A percentile compares a stretch with the other conserved stretches of the same genome.
phyloP scores from a whole-genome alignment of 306 rosid species.

The Astragalus membranaceus region DNA sequence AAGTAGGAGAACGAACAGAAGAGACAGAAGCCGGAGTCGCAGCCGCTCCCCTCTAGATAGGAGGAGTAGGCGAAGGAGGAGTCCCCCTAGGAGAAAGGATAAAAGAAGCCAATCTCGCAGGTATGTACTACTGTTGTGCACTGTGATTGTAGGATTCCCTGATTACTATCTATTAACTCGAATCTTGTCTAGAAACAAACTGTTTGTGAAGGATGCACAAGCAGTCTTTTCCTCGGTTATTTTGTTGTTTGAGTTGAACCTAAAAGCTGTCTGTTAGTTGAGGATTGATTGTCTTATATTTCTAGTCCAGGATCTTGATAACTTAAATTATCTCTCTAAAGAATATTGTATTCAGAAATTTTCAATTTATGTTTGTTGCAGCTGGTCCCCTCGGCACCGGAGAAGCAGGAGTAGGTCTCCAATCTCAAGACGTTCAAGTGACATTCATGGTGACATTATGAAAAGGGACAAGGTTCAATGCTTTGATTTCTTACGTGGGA shows the following conservation, averaged over 20 bases:
- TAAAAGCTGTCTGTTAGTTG: conserved; percentile 6
- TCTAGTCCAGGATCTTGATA: conserved; percentile 11
- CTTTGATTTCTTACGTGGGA: conserved; percentile 68
- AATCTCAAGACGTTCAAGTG: conserved; percentile 47
- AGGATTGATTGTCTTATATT: not conserved
- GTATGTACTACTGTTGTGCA: conserved; percentile 31
- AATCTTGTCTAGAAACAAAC: not conserved
- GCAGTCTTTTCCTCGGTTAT: not conserved
- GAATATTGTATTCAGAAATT: not conserved
- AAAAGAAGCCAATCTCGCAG: conserved; percentile 81
- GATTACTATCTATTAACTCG: conserved; percentile 6
- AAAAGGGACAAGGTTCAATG: conserved; percentile 64
- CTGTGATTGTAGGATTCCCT: conserved; percentile 18
- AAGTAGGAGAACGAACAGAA: conserved; percentile 40
- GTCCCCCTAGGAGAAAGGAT: conserved; percentile 68
- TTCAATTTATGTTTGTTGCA: conserved; percentile 39
- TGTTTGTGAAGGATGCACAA: not conserved
- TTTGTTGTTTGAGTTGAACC: conserved; percentile 9
- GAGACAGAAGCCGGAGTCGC: conserved; percentile 61
- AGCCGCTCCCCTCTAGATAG: conserved; percentile 63
- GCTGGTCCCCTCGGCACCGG: conserved; percentile 64
- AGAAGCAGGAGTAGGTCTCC: conserved; percentile 95
- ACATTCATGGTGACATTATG: conserved; percentile 42
- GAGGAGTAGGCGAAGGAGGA: conserved; percentile 38
- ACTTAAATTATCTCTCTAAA: not conserved